phyloP scores from a whole-genome alignment of 768 basidiomycete genomes.

The Hypholoma sublateritium region DNA sequence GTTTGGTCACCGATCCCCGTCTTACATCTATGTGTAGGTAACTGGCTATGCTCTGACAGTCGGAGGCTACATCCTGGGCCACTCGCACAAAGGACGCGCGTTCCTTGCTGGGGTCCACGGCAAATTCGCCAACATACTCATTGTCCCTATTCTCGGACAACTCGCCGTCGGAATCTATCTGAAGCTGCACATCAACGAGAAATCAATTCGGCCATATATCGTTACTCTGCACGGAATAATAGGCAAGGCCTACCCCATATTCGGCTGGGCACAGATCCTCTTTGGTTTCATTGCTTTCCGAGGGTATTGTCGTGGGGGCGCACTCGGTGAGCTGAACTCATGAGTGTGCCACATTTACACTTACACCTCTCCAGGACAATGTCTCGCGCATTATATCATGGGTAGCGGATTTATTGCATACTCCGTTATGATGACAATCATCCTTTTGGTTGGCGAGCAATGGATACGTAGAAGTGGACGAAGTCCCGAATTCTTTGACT shows the following conservation, averaged over 20 bases:
- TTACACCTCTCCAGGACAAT: constrained; percentile 57
- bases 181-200: constrained; percentile 88
- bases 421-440: constrained; percentile 75
- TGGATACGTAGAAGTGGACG: constrained; percentile 73
- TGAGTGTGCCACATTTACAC: background rate
- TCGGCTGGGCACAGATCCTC: constrained; percentile 89
- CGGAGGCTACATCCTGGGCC: constrained; percentile 80
- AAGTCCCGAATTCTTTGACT: constrained; percentile 88
- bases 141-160: constrained; percentile 67
- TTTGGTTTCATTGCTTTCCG: constrained; percentile 77
- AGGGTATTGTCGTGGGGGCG: constrained; percentile 78
- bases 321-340: constrained; percentile 43
- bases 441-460: constrained; percentile 72
- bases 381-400: constrained; percentile 88
- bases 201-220: constrained; percentile 66
- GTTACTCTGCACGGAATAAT: constrained; percentile 74
- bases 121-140: constrained; percentile 60
- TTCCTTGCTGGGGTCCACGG: constrained; percentile 80
- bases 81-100: constrained; percentile 78
- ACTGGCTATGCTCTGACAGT: constrained; percentile 68
- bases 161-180: constrained; percentile 81
- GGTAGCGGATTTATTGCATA: constrained; percentile 91
- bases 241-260: constrained; percentile 79
- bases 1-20: background rate
- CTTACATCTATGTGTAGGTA: constrained; percentile 37